Evolutionary conservation across 805 yeast genomes (phyloP).

Genomic region (Saccharomycopsis selenospora): DNA sequence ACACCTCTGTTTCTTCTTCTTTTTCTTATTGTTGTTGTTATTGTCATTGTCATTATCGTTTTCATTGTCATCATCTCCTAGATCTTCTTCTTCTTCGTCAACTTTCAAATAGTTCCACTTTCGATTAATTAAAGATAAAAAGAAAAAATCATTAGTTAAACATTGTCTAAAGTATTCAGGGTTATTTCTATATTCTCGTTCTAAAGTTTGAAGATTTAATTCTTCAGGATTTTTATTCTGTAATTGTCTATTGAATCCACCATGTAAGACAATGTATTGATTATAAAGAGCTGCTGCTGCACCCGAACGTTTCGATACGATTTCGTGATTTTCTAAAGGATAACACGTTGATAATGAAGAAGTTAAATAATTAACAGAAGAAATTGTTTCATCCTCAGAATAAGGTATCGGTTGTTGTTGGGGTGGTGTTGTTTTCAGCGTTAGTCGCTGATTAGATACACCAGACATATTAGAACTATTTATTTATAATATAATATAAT

Average conservation of each 20-base stretch:
- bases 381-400: too few species aligned
- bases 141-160: slow-evolving; percentile 58
- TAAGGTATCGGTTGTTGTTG: not conserved
- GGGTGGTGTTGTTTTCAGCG: too few species aligned
- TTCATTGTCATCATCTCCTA: slow-evolving; percentile 20
- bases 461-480: too few species aligned
- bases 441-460: too few species aligned
- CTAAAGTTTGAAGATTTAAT: slow-evolving; percentile 17
- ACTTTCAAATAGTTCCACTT: slow-evolving; percentile 45
- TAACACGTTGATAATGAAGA: not conserved
- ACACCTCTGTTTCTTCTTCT: slow-evolving; percentile 19
- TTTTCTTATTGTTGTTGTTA: not conserved
- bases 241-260: not conserved
- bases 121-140: slow-evolving; percentile 50
- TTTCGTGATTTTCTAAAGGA: not conserved
- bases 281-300: slow-evolving; percentile 5
- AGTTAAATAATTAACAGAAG: not conserved
- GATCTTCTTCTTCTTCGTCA: slow-evolving; percentile 8
- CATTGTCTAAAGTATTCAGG: slow-evolving; percentile 25
- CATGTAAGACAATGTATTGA: slow-evolving; percentile 6
- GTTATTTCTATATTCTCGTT: not conserved
- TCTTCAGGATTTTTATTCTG: slow-evolving; percentile 4
- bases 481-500: too few species aligned
- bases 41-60: slow-evolving; percentile 4
- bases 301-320: not conserved